These are phyloP conservation scores for Neurospora sp. DNA, from an alignment of 495 filamentous ascomycete genomes.

Conservation along the genomic window DNA sequence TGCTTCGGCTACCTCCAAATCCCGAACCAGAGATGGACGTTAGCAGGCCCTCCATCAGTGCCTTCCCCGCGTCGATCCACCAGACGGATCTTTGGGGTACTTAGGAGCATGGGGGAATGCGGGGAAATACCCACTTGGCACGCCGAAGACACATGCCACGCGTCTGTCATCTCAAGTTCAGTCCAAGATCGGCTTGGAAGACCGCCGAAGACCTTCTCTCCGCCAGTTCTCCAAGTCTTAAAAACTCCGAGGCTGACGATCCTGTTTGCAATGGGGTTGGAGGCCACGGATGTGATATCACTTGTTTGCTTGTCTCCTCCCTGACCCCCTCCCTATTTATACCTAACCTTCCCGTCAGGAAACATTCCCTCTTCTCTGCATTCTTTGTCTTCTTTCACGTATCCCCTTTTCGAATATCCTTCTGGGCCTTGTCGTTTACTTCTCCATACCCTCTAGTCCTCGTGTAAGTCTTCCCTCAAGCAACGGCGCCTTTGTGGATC, in stretches of 20 bases:
- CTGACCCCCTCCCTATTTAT: not conserved
- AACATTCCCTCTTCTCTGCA: not conserved
- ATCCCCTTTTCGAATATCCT: not conserved
- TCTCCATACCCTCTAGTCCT: not conserved
- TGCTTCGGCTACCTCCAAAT: not conserved
- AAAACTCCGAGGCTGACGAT: not conserved
- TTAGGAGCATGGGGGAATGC: not conserved
- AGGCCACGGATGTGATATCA: not conserved
- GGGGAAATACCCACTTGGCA: not conserved
- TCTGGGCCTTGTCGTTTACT: not conserved
- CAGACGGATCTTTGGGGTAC: not conserved
- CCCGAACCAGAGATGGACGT: not conserved
- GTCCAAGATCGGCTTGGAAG: not conserved
- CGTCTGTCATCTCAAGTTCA: not conserved
- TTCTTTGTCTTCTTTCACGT: not conserved
- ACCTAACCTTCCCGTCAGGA: not conserved
- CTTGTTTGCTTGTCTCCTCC: not conserved
- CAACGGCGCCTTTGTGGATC: not conserved
- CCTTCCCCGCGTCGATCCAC: not conserved
- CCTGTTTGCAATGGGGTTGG: not conserved
- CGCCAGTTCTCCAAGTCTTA: not conserved
- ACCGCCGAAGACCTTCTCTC: not conserved
- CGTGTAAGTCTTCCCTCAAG: not conserved
- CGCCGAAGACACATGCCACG: not conserved
- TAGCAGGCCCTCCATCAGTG: not conserved